Evolutionary conservation across 2,329 filamentous ascomycete species (phyloP), one percentile per base, ranked within the genome.

Genomic region (Sclerotinia glacialis): DNA sequence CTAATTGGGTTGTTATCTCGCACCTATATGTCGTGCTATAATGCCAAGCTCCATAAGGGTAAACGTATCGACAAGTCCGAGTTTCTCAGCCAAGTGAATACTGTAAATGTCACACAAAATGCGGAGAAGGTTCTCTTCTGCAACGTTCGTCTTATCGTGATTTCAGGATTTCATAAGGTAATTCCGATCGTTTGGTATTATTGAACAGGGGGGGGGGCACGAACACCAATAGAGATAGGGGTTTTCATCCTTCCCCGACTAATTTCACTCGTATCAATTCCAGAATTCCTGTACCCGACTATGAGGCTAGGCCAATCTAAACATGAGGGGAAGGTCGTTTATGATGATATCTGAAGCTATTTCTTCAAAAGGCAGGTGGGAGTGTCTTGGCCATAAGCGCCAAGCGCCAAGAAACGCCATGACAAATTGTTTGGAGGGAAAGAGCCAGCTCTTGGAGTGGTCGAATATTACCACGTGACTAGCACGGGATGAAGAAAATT

Each of bases 1-100:
- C 26, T 60, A n/a, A 61, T 52, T 60, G 46, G 11, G 5, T 58
- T 31, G 63, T 65, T 65, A 59, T 65, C 63, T 65, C 46, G 21
- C 46, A 26, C 21, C 34, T 18, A 21, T 46, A 52, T 50, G 46
- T 65, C 40, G 64, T 60, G 31, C 31, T 49, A 44, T 21, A 42
- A 18, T 61, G 54, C 64, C 64, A 65, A 65, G 64, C 54, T 50
- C 18, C 37, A 31, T 16, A 47, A 52, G 4, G 12, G 54, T 49
- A 31, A 50, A 65, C 26, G 31, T 47, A 42, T 60, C 40, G 42
- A 47, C 44, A 37, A 16, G 34, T 34, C 26, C 12, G 46, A 61
- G 52, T 12, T 42, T 60, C 31, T 18, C n/a, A 28, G 53, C 21
- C 49, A 47, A 16, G 16, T 23, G 46, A 28, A 34, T 58, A 40